Evolutionary conservation across 257 asterid species (phyloP).

Genomic region (Solanum corneliomulleri): DNA sequence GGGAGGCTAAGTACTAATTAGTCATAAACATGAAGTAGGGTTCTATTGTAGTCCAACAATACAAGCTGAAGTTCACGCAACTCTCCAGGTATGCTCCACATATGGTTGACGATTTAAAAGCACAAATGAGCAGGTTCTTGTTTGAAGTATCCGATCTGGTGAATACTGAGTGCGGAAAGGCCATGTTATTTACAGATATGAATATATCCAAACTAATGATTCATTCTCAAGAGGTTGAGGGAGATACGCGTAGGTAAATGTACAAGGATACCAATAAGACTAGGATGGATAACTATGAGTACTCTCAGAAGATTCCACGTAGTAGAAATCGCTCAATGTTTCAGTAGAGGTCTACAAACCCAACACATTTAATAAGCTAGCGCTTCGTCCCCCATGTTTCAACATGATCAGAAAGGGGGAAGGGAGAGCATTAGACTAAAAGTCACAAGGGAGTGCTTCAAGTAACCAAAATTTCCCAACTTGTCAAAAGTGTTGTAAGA

Average conservation of each 20-base stretch:
- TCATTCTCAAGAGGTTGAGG: background rate
- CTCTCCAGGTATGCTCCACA: background rate
- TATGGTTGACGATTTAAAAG: background rate
- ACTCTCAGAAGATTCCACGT: background rate
- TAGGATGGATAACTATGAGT: background rate
- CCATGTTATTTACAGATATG: background rate
- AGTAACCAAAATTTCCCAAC: background rate
- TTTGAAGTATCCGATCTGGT: background rate
- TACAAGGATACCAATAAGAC: background rate
- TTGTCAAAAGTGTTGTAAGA: background rate
- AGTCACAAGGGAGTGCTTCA: background rate
- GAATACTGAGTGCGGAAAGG: background rate
- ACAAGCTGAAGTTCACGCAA: background rate
- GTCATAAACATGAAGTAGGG: background rate
- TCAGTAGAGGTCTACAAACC: background rate
- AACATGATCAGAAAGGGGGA: background rate
- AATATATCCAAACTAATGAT: background rate
- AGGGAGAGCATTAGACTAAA: background rate
- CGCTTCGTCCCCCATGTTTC: background rate
- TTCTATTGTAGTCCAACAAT: no score
- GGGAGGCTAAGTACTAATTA: background rate
- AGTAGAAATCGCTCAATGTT: background rate
- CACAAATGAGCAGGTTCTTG: background rate
- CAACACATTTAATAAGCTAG: background rate
- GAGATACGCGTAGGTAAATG: background rate